Base-by-base conservation (phyloP, 164 flowering plant genomes). In the Chloranthus sessilifolius region DNA sequence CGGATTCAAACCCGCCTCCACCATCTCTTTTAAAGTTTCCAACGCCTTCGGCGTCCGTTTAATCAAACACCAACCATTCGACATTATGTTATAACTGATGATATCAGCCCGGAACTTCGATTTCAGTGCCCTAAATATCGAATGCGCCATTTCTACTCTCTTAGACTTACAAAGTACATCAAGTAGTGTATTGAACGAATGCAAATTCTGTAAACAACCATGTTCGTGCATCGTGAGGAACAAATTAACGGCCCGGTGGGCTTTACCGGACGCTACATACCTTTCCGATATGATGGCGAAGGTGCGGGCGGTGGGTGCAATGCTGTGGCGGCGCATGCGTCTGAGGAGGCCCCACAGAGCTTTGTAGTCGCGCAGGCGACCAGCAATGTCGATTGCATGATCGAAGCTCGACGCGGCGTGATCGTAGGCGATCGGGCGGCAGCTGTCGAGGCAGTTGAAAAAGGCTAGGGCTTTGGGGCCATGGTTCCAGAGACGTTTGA, bases 401-500 rank as follows among this genome's bases (percentile, higher is more conserved):
- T 88, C 83, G 61, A 74, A 83, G 54, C 95, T 58, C 56, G 81
- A 66, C 14, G 69, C 17, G 24, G 79, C 69, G 64, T 74, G 95
- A 26, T 63, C 2, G 73, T 79, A 81, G 43, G 59, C 36, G 16
- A 17, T 16, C 9, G 55, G 55, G 24, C 68, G 83, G 56, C 70
- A 86, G 61, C 38, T 56, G 55, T 63, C 70, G 24, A 88, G 76
- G 64, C 40, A 31, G 47, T 58, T 35, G 85, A 83, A 85, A 72
- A 91, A 80, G 7, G 64, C 66, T 41, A 88, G 76, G 59, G 96
- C 92, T 69, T 83, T 85, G 46, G 88, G 84, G 26, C 81, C 92
- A 39, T 85, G 79, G 73, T 85, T 81, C 95, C 96, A 88, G n/a
- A 91, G 79, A 49, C 73, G 82, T 52, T 85, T 85, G 61, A 91